A percentile compares a stretch with the other conserved stretches of the same genome.
These are phyloP conservation scores for Brachypodium distachyon DNA, from an alignment of 202 grass and related monocot species.

Conservation along the genomic window DNA sequence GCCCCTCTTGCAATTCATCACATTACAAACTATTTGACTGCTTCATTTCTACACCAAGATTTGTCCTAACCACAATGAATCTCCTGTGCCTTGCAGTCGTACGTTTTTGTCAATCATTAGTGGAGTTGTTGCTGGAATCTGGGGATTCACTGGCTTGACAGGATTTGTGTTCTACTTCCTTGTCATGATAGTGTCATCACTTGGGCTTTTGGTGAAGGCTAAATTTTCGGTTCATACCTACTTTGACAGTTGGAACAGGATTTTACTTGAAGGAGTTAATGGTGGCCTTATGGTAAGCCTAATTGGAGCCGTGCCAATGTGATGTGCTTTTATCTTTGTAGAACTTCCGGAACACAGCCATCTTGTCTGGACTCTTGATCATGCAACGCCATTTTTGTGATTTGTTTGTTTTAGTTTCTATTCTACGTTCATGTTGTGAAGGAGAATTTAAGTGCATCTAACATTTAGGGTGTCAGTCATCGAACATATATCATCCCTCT, in stretches of 20 bases:
- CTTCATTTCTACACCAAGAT: neutral
- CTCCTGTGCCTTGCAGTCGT: slow-evolving; percentile 37
- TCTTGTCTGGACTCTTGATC: neutral
- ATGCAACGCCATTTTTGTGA: neutral
- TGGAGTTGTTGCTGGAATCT: slow-evolving; percentile 87
- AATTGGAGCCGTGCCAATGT: neutral
- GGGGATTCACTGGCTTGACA: slow-evolving; percentile 65
- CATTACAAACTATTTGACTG: neutral
- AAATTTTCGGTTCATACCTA: slow-evolving; percentile 60
- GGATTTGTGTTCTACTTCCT: slow-evolving; percentile 83
- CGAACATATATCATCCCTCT: neutral
- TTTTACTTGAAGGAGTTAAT: slow-evolving; percentile 69
- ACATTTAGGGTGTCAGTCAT: neutral
- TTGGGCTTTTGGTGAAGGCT: slow-evolving; percentile 57
- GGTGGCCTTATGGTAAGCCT: slow-evolving; percentile 85
- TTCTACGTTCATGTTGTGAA: neutral
- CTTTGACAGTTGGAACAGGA: slow-evolving; percentile 79
- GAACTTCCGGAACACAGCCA: neutral
- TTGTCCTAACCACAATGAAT: neutral
- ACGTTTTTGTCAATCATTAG: slow-evolving; percentile 89
- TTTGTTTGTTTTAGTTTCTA: neutral
- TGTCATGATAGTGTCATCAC: slow-evolving; percentile 56
- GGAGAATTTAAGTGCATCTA: neutral
- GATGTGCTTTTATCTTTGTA: neutral
- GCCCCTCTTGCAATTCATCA: neutral